Evolutionary conservation across 2,329 filamentous ascomycete genomes (phyloP).

Genomic region (Pestalotiopsis sp.): DNA sequence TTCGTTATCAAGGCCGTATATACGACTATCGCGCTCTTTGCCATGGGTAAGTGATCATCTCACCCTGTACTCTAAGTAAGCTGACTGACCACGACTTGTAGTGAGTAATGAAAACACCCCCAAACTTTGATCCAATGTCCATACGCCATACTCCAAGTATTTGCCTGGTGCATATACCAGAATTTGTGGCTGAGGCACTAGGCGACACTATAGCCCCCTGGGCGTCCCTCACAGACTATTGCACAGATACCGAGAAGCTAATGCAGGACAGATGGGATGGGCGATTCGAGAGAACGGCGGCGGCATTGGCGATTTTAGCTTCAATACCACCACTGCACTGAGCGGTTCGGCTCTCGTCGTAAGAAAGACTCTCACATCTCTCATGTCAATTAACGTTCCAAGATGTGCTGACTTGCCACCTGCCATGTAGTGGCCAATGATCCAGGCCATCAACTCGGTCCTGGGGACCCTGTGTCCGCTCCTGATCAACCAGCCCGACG

Average conservation of each 20-base stretch:
- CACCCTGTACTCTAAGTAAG: neutral
- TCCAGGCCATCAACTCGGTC: constrained; percentile 43
- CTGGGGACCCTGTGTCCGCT: constrained; percentile 38
- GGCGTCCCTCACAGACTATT: neutral
- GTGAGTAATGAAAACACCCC: neutral
- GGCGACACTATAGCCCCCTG: neutral
- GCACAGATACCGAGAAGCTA: neutral
- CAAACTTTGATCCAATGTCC: neutral
- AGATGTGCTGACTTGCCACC: neutral
- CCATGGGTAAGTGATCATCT: neutral
- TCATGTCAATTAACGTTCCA: neutral
- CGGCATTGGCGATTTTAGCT: constrained; percentile 18
- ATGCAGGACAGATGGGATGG: constrained; percentile 45
- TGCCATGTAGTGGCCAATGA: constrained; percentile 33
- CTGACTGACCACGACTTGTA: neutral
- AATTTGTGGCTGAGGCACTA: neutral
- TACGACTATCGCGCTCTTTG: constrained; percentile 43
- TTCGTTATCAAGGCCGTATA: constrained; percentile 44
- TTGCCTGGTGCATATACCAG: neutral
- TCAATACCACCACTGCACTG: constrained; percentile 12
- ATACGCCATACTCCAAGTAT: neutral
- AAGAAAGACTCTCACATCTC: neutral
- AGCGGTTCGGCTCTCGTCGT: constrained; percentile 27
- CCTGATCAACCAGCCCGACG: constrained; percentile 42
- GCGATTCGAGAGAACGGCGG: constrained; percentile 51